Evolutionary conservation across 2,329 filamentous ascomycete species (phyloP).

Genomic region (Elsinoe batatas): DNA sequence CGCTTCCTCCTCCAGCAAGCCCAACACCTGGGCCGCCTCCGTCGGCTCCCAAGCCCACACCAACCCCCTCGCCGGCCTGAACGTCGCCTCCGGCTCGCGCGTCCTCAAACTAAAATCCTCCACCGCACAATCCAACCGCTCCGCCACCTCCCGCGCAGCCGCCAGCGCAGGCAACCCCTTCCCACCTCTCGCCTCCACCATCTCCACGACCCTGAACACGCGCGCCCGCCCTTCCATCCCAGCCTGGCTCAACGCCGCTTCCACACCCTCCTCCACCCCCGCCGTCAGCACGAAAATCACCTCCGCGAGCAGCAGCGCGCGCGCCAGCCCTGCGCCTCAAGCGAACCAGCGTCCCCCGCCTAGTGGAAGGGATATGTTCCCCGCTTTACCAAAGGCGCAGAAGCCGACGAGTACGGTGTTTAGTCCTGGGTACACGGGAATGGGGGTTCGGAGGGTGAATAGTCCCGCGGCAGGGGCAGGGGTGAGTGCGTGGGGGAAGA

Average conservation of each 20-base stretch:
- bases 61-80: conserved; percentile 35
- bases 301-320: conserved; percentile 21
- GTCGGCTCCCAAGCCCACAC: conserved; percentile 48
- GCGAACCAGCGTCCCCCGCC: conserved; percentile 22
- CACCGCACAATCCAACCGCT: conserved; percentile 57
- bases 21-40: conserved; percentile 37
- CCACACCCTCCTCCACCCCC: conserved; percentile 18
- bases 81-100: conserved; percentile 49
- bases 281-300: conserved; percentile 27
- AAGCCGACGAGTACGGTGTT: conserved; percentile 52
- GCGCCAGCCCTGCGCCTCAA: conserved; percentile 25
- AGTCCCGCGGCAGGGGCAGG: conserved; percentile 27
- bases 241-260: conserved; percentile 15
- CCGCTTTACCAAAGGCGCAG: conserved; percentile 67
- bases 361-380: conserved; percentile 56
- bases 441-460: conserved; percentile 35
- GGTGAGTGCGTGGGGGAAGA: conserved; percentile 30
- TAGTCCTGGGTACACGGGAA: conserved; percentile 40
- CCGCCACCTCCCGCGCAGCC: conserved; percentile 47
- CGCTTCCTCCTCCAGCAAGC: conserved; percentile 53
- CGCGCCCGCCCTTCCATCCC: conserved; percentile 10
- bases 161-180: conserved; percentile 24
- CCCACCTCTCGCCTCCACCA: conserved; percentile 14
- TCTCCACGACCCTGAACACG: conserved; percentile 6
- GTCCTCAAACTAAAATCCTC: conserved; percentile 60